Conservation (phyloP, 2,329 filamentous ascomycete species). For the Exophiala lecanii-corni region DNA sequence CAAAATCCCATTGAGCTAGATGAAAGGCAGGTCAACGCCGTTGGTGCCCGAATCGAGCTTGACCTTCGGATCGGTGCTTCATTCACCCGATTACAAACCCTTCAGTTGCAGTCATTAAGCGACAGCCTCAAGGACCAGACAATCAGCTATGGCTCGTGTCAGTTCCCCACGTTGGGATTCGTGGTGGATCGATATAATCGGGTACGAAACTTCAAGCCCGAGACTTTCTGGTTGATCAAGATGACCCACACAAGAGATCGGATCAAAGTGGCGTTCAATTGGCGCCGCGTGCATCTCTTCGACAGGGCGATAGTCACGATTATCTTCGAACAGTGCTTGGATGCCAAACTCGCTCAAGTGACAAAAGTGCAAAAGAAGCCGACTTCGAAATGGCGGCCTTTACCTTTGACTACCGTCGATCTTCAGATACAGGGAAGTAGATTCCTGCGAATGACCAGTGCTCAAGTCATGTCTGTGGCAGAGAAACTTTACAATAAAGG, state of each 20-base stretch:
- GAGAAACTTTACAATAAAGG: constrained; percentile 88
- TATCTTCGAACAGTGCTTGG: constrained; percentile 79
- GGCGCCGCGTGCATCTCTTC: constrained; percentile 78
- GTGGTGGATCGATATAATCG: constrained; percentile 94
- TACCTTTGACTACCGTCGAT: constrained; percentile 92
- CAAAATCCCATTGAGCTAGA: constrained; percentile 72
- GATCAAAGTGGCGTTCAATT: constrained; percentile 77
- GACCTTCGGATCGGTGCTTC: constrained; percentile 88
- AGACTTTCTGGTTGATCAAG: constrained; percentile 89
- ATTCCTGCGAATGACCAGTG: constrained; percentile 84
- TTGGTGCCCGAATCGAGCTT: constrained; percentile 82
- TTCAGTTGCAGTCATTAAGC: constrained; percentile 68
- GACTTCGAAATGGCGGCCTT: constrained; percentile 87
- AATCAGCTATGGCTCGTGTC: constrained; percentile 89
- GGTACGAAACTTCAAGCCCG: constrained; percentile 88
- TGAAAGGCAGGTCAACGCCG: constrained; percentile 79
- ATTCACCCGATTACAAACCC: constrained; percentile 83
- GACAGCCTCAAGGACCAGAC: constrained; percentile 60
- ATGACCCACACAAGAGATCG: constrained; percentile 72
- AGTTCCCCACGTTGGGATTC: constrained; percentile 94
- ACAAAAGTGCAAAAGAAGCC: constrained; percentile 84
- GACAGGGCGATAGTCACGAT: constrained; percentile 77
- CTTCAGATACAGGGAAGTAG: constrained; percentile 91
- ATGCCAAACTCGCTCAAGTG: constrained; percentile 71
- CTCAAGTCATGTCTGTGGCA: constrained; percentile 79